Conservation (phyloP, 1,284 basidiomycete species). For the Tilletia walkeri region DNA sequence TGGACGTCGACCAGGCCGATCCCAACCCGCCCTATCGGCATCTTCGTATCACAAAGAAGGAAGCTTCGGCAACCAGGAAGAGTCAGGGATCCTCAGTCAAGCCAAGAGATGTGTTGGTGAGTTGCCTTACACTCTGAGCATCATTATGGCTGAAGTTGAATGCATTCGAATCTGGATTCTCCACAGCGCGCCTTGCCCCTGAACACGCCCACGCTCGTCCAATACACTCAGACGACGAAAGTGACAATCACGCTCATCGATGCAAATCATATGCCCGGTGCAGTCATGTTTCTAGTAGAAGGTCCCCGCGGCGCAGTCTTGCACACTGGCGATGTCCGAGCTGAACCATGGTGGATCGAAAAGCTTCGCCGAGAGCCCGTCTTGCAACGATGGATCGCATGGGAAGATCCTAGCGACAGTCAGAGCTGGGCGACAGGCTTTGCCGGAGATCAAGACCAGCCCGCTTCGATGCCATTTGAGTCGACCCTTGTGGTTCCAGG, state of each 20-base stretch:
- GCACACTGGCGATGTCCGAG: slow-evolving; percentile 88
- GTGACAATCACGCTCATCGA: slow-evolving; percentile 78
- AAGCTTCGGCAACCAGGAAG: slow-evolving; percentile 28
- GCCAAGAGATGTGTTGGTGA: slow-evolving; percentile 28
- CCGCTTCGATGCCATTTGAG: too few relatives aligned
- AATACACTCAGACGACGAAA: slow-evolving; percentile 62
- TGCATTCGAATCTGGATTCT: not conserved
- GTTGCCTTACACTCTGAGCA: not conserved
- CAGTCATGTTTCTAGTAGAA: slow-evolving; percentile 87
- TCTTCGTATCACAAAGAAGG: slow-evolving; percentile 29
- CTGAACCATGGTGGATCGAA: slow-evolving; percentile 75
- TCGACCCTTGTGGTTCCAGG: too few relatives aligned
- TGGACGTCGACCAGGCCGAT: slow-evolving; percentile 25
- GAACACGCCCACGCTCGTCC: slow-evolving; percentile 66
- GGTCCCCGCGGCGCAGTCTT: slow-evolving; percentile 71
- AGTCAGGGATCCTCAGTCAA: slow-evolving; percentile 25
- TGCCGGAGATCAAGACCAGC: not conserved
- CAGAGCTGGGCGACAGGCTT: not conserved
- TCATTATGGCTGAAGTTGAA: not conserved
- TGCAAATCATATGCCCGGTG: slow-evolving; percentile 91
- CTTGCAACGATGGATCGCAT: slow-evolving; percentile 68
- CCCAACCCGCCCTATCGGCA: slow-evolving; percentile 36
- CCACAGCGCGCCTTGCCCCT: slow-evolving; percentile 33
- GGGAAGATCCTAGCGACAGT: slow-evolving; percentile 18
- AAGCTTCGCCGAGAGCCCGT: slow-evolving; percentile 68